A percentile compares a stretch with the other conserved stretches of the same genome.
phyloP scores from a whole-genome alignment of 345 rosid genomes.

The Turnera subulata region DNA sequence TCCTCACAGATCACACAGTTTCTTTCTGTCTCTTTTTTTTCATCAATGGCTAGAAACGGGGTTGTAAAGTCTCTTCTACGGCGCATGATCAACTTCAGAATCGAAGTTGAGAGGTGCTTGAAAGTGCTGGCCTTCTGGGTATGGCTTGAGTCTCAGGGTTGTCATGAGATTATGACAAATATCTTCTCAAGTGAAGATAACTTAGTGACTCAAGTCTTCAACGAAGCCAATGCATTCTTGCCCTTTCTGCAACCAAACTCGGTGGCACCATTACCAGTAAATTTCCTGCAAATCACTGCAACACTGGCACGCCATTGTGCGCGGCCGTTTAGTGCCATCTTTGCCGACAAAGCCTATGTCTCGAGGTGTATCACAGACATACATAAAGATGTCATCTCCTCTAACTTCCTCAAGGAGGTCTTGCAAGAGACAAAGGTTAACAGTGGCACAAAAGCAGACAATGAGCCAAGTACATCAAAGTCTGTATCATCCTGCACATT shows the following conservation, averaged over 20 bases:
- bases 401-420: background rate
- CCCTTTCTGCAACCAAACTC: background rate
- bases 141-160: slow-evolving; percentile 15
- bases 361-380: background rate
- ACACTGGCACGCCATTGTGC: background rate
- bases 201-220: background rate
- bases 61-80: background rate
- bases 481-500: background rate
- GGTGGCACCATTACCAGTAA: background rate
- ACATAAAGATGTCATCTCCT: background rate
- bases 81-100: background rate
- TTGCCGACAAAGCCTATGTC: slow-evolving; percentile 8
- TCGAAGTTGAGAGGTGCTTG: background rate
- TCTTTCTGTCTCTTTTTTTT: background rate
- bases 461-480: background rate
- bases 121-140: slow-evolving; percentile 16
- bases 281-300: slow-evolving; percentile 4
- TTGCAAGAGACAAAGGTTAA: too few relatives aligned
- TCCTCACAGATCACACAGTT: too few relatives aligned
- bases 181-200: slow-evolving; percentile 2
- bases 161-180: background rate
- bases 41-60: background rate
- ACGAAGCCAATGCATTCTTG: slow-evolving; percentile 7
- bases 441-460: background rate
- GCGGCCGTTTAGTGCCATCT: background rate